Base-by-base conservation (phyloP, 257 asterid genomes). In the Petrea volubilis region DNA sequence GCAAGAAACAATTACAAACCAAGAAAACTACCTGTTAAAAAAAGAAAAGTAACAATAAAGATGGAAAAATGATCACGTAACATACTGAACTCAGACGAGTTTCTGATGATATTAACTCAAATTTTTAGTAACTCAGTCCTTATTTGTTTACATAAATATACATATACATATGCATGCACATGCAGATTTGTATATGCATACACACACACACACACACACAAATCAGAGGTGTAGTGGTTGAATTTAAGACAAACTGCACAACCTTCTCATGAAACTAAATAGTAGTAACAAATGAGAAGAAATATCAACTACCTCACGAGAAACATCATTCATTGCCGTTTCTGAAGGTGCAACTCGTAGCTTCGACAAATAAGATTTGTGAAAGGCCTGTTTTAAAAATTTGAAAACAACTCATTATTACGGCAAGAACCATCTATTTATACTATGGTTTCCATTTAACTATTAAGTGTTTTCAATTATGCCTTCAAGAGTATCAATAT, bases 311-410 rank as follows among this genome's bases (percentile, higher is more conserved):
- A 92, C 99, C 99, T 95, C 99, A 18, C 98, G 99, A 44, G 85
- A 81, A 72, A 95, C 99, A 81, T 95, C 99, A 49, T 87, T 85
- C 99, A 95, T 92, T 64, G 99, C 99, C 83, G 99, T 95, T 83
- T 95, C 98, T 2, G 97, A 92, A 53, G 99, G 98, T 70, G 96
- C 95, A 15, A 95, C 99, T 64, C 97, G 87, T 80, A 86, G 86
- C 89, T 95, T 95, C 80, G 80, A 78, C 80, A 95, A 77, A 86
- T 95, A 96, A 80, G 96, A 92, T 86, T 95, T 95, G 87, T 92
- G 99, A 78, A 95, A 95, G 74, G 97, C 96, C 99, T 95, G 88
- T 57, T 18, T 36, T 57, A 52, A 75, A 77, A 72, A 74, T 55
- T 36, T 15, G 74, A 49, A 64, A 38, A 51, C 9, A 80, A 49